Base-by-base conservation (phyloP, 73 alveolate genomes). In the Vitrella brassicaformis region DNA sequence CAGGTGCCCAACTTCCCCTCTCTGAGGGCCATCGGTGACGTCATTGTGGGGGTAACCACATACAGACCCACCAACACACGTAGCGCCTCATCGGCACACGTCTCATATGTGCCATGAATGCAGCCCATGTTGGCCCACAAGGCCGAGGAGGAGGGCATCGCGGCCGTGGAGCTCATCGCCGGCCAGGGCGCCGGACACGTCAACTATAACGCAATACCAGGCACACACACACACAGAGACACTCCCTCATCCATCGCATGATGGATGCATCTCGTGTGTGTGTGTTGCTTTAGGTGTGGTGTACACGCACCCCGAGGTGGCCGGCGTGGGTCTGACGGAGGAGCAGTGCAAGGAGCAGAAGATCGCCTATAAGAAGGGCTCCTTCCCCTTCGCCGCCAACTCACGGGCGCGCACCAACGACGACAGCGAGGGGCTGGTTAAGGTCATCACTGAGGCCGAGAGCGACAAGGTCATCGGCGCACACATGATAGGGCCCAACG, bases 111-210 rank as follows among this genome's bases (percentile, higher is more conserved):
- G 4, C 22, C 56, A 39, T 39, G 56, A 14, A 39, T 39, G 56
- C 56, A 39, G 28, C 92, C 95, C n/a, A 92, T 90, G 98, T 90
- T 92, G 47, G 98, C 98, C 25, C 98, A 92, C 74, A 92, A 92
- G 72, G 98, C 96, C 64, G 98, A 92, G 78, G 98, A 92, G 72
- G 98, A 92, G 78, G 98, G 98, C n/a, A 86, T 92, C 72, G 95
- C 95, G 31, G 90, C 84, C 28, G 98, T 88, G 31, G 98, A 92
- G 76, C 67, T 66, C 67, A 73, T 92, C 47, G 80, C 88, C n/a
- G 95, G 95, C 47, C 85, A 84, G 65, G 87, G 80, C 22, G 80
- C 73, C 47, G 98, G 96, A n/a, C 96, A 92, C 84, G 92, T 92
- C 27, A 92, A 92, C 84, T 92, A 92, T 67, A 90, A 88, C 70